phyloP scores from a whole-genome alignment of 208 protist genomes.

The Leishmania tropica region DNA sequence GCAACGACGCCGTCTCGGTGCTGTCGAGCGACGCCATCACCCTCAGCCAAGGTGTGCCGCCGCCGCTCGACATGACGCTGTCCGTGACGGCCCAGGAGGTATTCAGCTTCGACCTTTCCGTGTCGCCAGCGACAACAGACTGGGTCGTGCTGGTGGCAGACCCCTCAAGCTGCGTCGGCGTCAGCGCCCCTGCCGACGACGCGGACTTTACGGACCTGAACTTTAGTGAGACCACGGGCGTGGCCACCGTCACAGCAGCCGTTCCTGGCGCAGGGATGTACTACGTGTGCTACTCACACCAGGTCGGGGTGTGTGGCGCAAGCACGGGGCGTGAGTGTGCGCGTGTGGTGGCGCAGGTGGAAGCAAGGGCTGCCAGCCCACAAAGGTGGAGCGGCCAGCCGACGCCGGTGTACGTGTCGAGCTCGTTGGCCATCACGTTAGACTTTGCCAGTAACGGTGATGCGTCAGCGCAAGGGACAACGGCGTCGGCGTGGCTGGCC shows the following conservation, averaged over 20 bases:
- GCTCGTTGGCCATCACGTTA: slow-evolving; percentile 38
- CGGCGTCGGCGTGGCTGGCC: slow-evolving; percentile 45
- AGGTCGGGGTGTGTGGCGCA: slow-evolving; percentile 37
- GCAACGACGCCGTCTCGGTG: slow-evolving; percentile 42
- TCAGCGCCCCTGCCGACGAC: slow-evolving; percentile 27
- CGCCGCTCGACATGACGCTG: slow-evolving; percentile 38
- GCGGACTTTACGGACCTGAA: slow-evolving; percentile 37
- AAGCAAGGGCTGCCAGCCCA: slow-evolving; percentile 47
- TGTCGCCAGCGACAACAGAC: slow-evolving; percentile 54
- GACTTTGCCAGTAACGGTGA: slow-evolving; percentile 31
- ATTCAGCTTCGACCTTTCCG: slow-evolving; percentile 45
- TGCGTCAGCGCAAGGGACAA: slow-evolving; percentile 23
- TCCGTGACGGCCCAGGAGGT: slow-evolving; percentile 38
- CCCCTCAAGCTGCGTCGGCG: slow-evolving; percentile 50
- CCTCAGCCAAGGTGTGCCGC: slow-evolving; percentile 50
- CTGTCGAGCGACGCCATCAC: slow-evolving; percentile 40
- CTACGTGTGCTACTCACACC: slow-evolving; percentile 84
- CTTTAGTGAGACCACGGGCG: slow-evolving; percentile 24
- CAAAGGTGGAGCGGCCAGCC: slow-evolving; percentile 58
- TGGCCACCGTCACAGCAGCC: slow-evolving; percentile 44
- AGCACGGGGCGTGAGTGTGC: slow-evolving; percentile 58
- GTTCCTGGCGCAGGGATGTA: slow-evolving; percentile 60
- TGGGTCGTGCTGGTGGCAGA: slow-evolving; percentile 64
- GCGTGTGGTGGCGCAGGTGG: slow-evolving; percentile 68
- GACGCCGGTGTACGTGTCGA: slow-evolving; percentile 57